A percentile compares a stretch with the other conserved stretches of the same genome.
These are phyloP conservation scores for Trifolium dubium DNA, from an alignment of 306 rosid genomes.

Conservation along the genomic window DNA sequence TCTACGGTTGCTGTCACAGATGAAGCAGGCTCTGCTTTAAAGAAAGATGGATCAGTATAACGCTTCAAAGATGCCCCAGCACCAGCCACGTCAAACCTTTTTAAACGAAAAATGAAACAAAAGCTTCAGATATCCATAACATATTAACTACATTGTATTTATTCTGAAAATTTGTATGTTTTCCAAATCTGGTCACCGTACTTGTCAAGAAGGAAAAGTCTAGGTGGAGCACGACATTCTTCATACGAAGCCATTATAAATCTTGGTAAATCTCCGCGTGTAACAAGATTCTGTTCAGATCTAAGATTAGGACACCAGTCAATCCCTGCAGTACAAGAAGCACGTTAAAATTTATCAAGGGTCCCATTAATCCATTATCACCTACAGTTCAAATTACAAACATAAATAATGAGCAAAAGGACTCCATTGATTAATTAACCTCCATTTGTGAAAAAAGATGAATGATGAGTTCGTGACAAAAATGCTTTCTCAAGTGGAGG, in stretches of 20 bases:
- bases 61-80: slow-evolving; percentile 98
- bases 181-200: slow-evolving; percentile 48
- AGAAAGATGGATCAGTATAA: slow-evolving; percentile 92
- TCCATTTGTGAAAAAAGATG: slow-evolving; percentile 62
- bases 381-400: slow-evolving; percentile 19
- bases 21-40: slow-evolving; percentile 62
- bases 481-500: slow-evolving; percentile 85
- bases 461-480: slow-evolving; percentile 70
- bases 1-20: slow-evolving; percentile 47
- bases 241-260: slow-evolving; percentile 96
- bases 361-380: background rate
- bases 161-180: slow-evolving; percentile 12
- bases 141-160: slow-evolving; percentile 17
- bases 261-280: slow-evolving; percentile 88
- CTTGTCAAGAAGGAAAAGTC: slow-evolving; percentile 93
- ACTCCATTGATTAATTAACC: slow-evolving; percentile 55
- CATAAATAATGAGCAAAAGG: slow-evolving; percentile 29
- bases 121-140: slow-evolving; percentile 37
- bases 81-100: slow-evolving; percentile 96
- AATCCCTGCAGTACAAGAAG: slow-evolving; percentile 66
- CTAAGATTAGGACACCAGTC: slow-evolving; percentile 89
- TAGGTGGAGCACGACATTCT: slow-evolving; percentile 93
- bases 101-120: slow-evolving; percentile 39
- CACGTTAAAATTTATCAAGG: slow-evolving; percentile 18
- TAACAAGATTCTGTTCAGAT: slow-evolving; percentile 65